Evolutionary conservation across 805 yeast species (phyloP), one percentile per base, ranked within the genome.

Genomic region (Saccharomycopsis lassenensis): DNA sequence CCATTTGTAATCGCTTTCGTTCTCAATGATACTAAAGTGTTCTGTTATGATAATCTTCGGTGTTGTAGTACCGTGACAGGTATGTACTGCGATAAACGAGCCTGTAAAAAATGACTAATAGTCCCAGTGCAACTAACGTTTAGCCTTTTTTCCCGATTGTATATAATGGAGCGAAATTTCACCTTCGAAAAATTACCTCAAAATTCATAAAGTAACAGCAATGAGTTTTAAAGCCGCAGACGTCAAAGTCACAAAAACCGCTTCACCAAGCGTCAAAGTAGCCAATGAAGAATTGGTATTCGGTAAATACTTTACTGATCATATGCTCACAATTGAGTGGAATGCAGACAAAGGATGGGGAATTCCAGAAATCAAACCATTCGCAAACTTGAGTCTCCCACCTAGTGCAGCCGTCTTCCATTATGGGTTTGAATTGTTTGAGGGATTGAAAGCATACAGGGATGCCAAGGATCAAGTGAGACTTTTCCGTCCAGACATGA

Each of bases 361-460:
- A 6, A 59, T 71, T n/a, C 96, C 96, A 30, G 71, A 71, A 55
- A 86, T 87, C 56, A 71, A 71, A 47, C 95, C 96, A 16, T 85
- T 84, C 55, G 87, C 77, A 37, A 73, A 33, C 61, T 87, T 36
- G 50, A 64, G 12, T 58, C 89, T 40, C 95, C 87, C 53, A 96
- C 97, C 18, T 77, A 95, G 17, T n/a, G 63, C 91, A 12, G 73
- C 82, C 56, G 96, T 86, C 24, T 75, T 87, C 61, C 97, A 87
- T 65, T 87, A 87, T 53, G 87, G 93, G 3, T 89, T 89, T 54
- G 94, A 84, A 59, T 71, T 87, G 42, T 89, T 87, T 48, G 96
- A 87, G 64, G 97, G 97, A 46, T 66, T 87, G 63, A 87, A 87
- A 67, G 96, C 95, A 10, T 87, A 86, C 69, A 61, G 64, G 47